Conservation (phyloP, 2,329 filamentous ascomycete species). For the Neopestalotiopsis sp. region DNA sequence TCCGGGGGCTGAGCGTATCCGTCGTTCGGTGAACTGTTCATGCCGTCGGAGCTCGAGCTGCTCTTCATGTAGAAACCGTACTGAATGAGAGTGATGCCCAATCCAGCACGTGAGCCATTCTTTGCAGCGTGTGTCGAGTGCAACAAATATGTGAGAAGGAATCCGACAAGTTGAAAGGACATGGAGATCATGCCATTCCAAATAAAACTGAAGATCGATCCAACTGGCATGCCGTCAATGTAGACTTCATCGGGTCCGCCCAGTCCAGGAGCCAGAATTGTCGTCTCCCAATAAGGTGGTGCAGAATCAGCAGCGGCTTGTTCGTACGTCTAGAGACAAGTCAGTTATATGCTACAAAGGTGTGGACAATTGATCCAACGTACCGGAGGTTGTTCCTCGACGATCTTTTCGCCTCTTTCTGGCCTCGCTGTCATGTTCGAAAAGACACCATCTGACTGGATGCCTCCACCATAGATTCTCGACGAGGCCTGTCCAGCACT, state of each 20-base stretch:
- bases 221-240: slow-evolving; percentile 93
- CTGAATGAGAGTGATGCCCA: slow-evolving; percentile 94
- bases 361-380: slow-evolving; percentile 42
- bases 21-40: slow-evolving; percentile 53
- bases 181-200: slow-evolving; percentile 98
- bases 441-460: slow-evolving; percentile 93
- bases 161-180: slow-evolving; percentile 96
- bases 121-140: slow-evolving; percentile 98
- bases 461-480: slow-evolving; percentile 72
- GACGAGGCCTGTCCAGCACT: slow-evolving; percentile 41
- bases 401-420: slow-evolving; percentile 74
- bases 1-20: slow-evolving; percentile 76
- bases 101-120: slow-evolving; percentile 91
- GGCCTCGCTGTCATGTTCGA: slow-evolving; percentile 94
- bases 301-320: slow-evolving; percentile 96
- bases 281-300: slow-evolving; percentile 99
- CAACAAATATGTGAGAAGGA: slow-evolving; percentile 95
- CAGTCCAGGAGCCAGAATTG: slow-evolving; percentile 90
- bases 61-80: slow-evolving; percentile 96
- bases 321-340: slow-evolving; percentile 82
- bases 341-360: slow-evolving; percentile 22
- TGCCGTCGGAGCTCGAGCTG: slow-evolving; percentile 48
- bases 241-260: slow-evolving; percentile 94
- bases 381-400: slow-evolving; percentile 93
- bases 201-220: slow-evolving; percentile 83